Base-by-base conservation (phyloP, 495 filamentous ascomycete species). In the Tuber aestivum region DNA sequence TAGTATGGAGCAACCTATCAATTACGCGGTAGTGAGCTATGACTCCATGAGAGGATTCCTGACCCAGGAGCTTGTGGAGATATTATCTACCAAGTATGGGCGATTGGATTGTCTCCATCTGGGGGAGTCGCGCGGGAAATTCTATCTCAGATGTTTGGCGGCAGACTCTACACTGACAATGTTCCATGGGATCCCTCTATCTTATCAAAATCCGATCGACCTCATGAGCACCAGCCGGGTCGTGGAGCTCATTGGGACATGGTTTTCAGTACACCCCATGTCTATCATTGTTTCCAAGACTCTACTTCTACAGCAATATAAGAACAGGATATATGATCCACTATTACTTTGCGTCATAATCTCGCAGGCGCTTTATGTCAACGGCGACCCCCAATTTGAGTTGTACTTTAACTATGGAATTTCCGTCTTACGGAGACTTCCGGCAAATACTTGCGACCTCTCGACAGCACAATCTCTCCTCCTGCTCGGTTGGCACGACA, bases 361-460 rank as follows among this genome's bases (percentile, higher is more conserved):
- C 56, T 65, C 56, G 27, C 56, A 65, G 56, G 56, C 56, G 56
- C 56, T 65, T 35, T 65, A 65, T 35, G 10, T 65, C 27, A 35
- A 65, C 14, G 56, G 56, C 16, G 56, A 65, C n/a, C 56, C 56
- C 27, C 56, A 18, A 12, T 65, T 27, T 8, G 56, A 35, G 56
- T 35, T 65, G 20, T 65, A 35, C 56, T 65, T 65, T 65, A 65
- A 65, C 27, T 20, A 65, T 65, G 56, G 27, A 35, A 65, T 65
- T 20, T 65, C 56, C 16, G 27, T 65, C 56, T 27, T 65, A 2
- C 56, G 56, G 3, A 35, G n/a, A 35, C 56, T 65, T 65, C 56
- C 56, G 27, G 56, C 56, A 65, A 65, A 65, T 65, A 65, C 56
- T 65, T 65, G 27, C 56, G 56, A 65, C 56, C 56, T 65, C 56